Conservation (phyloP, 75 land plant species). For the Chamaecyparis obtusa region DNA sequence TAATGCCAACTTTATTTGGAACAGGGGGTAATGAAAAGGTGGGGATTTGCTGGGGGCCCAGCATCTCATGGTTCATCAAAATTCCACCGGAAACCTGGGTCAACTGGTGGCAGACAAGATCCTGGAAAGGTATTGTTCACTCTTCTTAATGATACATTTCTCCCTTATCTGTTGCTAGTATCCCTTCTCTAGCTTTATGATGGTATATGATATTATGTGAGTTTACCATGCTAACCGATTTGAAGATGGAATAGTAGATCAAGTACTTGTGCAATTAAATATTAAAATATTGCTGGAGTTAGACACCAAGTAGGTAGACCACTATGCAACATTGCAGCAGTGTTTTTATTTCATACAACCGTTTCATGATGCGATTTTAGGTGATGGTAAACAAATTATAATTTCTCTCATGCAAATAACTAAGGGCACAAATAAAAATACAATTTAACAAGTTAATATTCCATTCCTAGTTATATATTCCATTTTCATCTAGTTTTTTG, state of each 20-base stretch:
- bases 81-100: constrained; percentile 84
- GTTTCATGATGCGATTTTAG: neutral
- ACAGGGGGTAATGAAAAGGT: constrained; percentile 96
- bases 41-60: constrained; percentile 81
- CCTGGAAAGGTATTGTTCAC: constrained; percentile 78
- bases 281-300: neutral
- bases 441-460: neutral
- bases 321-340: neutral
- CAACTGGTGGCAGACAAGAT: constrained; percentile 95
- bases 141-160: neutral
- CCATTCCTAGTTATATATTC: neutral
- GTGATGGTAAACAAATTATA: neutral
- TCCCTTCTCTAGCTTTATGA: neutral
- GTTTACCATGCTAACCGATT: neutral
- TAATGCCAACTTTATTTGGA: constrained; percentile 7
- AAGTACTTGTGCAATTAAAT: neutral
- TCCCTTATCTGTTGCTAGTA: neutral
- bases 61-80: constrained; percentile 93
- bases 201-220: neutral
- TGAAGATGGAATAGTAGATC: neutral
- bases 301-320: neutral
- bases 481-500: neutral
- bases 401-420: neutral
- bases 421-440: neutral
- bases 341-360: neutral